Conservation (phyloP, 1,139 yeast genomes). For the Lodderomyces pseudojiufengensis region DNA sequence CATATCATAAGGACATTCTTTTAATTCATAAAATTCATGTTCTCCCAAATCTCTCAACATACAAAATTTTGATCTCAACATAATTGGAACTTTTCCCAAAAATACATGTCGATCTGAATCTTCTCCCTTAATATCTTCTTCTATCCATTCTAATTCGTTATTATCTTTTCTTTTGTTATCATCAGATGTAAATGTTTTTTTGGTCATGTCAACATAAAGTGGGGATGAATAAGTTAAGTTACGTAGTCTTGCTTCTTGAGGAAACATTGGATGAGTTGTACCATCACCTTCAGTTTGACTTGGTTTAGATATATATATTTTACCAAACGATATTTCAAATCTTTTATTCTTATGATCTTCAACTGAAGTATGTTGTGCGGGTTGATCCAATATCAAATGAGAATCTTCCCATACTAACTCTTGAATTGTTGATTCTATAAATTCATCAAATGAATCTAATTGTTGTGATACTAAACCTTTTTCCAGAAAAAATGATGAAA, state of each 20-base stretch:
- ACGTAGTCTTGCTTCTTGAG: constrained; percentile 96
- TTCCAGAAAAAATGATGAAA: constrained; percentile 91
- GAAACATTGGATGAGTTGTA: constrained; percentile 96
- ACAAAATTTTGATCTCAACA: constrained; percentile 96
- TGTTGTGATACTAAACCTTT: constrained; percentile 98
- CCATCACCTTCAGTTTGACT: constrained; percentile 99
- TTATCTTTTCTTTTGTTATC: constrained; percentile 57
- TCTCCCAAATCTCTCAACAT: constrained; percentile 90
- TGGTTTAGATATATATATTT: constrained; percentile 92
- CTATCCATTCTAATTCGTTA: constrained; percentile 72
- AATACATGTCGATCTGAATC: constrained; percentile 69
- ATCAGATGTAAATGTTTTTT: constrained; percentile 79
- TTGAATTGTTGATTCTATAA: constrained; percentile 93
- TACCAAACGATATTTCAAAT: constrained; percentile 94
- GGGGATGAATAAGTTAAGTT: constrained; percentile 96
- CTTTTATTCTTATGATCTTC: constrained; percentile 86
- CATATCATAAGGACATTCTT: constrained; percentile 99
- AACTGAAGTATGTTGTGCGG: constrained; percentile 95
- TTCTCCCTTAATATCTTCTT: constrained; percentile 52
- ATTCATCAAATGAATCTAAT: constrained; percentile 96
- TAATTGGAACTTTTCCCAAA: constrained; percentile 96
- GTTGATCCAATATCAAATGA: constrained; percentile 90
- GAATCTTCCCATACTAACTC: constrained; percentile 96
- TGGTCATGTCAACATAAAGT: constrained; percentile 91
- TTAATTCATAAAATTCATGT: constrained; percentile 88